Evolutionary conservation across 306 rosid species (phyloP).

Genomic region (Rosa persica): DNA sequence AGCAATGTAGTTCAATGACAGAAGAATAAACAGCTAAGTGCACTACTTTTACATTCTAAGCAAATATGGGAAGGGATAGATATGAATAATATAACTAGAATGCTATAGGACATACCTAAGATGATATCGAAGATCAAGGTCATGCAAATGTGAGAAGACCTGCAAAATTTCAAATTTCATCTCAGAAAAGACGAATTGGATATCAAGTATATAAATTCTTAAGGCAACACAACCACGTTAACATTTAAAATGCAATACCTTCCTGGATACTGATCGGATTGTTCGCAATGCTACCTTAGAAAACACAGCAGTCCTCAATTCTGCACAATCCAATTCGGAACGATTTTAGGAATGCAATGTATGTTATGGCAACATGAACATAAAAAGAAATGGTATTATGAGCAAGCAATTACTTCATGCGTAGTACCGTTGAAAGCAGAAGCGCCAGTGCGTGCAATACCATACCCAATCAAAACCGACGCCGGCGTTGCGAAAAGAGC

Average conservation of each 20-base stretch:
- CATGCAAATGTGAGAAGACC: conserved; percentile 96
- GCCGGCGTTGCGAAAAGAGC: conserved; percentile 82
- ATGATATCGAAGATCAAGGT: conserved; percentile 94
- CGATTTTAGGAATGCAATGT: conserved; percentile 1
- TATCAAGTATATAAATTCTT: not conserved
- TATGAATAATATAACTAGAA: not conserved
- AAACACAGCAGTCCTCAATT: conserved; percentile 86
- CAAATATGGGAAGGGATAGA: not conserved
- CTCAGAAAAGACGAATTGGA: not conserved
- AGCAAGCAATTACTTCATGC: conserved; percentile 55
- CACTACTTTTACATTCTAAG: not conserved
- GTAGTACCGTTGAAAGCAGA: conserved; percentile 93
- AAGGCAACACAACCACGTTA: not conserved
- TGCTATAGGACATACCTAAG: conserved; percentile 60
- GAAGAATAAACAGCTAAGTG: not conserved
- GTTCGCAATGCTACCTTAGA: conserved; percentile 95
- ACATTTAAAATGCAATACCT: conserved; percentile 46
- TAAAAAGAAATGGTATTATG: conserved; percentile 17
- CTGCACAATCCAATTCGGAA: conserved; percentile 46
- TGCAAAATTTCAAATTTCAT: conserved; percentile 36
- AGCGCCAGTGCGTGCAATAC: conserved; percentile 87
- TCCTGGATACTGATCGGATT: conserved; percentile 86
- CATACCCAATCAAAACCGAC: conserved; percentile 86
- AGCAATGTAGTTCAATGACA: not conserved
- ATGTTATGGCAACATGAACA: not conserved